A percentile compares a stretch with the other conserved stretches of the same genome.
Conservation (phyloP, 176 grass and related monocot genomes). For the Aegilops sharonensis region DNA sequence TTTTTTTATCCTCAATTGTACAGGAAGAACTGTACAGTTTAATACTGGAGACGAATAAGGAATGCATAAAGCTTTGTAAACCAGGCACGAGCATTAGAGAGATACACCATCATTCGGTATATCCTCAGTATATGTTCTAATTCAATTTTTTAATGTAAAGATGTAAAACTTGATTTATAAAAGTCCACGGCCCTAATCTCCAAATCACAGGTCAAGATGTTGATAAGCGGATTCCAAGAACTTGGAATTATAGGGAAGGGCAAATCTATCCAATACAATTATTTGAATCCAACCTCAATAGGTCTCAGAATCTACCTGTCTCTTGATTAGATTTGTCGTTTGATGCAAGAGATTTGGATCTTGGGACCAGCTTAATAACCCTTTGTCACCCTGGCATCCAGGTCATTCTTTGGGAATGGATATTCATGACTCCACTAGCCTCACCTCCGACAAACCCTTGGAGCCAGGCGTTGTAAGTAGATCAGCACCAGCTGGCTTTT, state of each 20-base stretch:
- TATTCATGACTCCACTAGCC: conserved; percentile 68
- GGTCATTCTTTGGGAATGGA: conserved; percentile 96
- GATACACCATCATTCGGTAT: conserved; percentile 83
- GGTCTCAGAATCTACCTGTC: conserved; percentile 33
- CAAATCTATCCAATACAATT: conserved; percentile 61
- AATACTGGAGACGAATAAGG: conserved; percentile 94
- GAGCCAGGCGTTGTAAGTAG: conserved; percentile 82
- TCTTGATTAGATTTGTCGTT: conserved; percentile 31
- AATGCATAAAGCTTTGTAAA: conserved; percentile 94
- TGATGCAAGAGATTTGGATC: conserved; percentile 3
- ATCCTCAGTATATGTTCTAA: background rate
- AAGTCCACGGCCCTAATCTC: background rate
- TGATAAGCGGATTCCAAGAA: conserved; percentile 82
- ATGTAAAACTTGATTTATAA: background rate
- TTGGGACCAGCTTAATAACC: conserved; percentile 23
- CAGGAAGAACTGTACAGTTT: conserved; percentile 93
- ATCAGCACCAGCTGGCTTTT: background rate
- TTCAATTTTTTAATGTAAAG: background rate
- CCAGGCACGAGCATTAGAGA: conserved; percentile 69
- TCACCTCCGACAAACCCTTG: conserved; percentile 55
- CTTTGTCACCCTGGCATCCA: conserved; percentile 32
- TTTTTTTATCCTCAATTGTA: background rate
- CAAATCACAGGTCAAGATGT: conserved; percentile 56
- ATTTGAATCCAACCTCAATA: conserved; percentile 96
- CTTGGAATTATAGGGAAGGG: conserved; percentile 71